phyloP scores from a whole-genome alignment of 108 stramenopile genomes.

The Pseudonitzschia delicatissima region DNA sequence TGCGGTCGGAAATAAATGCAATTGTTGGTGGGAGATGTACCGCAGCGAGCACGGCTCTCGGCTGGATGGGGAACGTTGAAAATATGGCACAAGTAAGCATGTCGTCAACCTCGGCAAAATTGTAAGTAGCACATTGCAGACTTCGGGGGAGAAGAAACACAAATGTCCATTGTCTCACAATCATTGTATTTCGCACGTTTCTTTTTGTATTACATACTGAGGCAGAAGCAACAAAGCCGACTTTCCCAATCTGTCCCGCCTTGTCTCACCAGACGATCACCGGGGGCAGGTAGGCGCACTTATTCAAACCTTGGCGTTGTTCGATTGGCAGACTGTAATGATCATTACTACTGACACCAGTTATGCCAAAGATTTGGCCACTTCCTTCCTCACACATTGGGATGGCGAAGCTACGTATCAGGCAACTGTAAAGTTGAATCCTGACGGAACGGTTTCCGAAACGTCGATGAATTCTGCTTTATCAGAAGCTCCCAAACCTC shows the following conservation, averaged over 20 bases:
- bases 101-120: slow-evolving; percentile 1
- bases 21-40: slow-evolving; percentile 19
- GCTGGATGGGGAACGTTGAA: slow-evolving; percentile 1
- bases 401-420: slow-evolving; percentile 8
- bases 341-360: slow-evolving; percentile 16
- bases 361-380: slow-evolving; percentile 12
- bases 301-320: background rate
- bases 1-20: slow-evolving; percentile 9
- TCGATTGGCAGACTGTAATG: slow-evolving; percentile 17
- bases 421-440: background rate
- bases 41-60: slow-evolving; percentile 11
- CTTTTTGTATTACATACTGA: background rate
- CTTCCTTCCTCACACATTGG: background rate
- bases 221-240: slow-evolving; percentile 9
- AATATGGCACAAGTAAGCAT: slow-evolving; percentile 5
- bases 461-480: slow-evolving; percentile 5
- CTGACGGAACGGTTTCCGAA: slow-evolving; percentile 12
- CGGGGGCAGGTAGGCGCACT: slow-evolving; percentile 10
- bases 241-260: slow-evolving; percentile 14
- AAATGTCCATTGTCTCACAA: background rate
- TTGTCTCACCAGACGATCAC: slow-evolving; percentile 1
- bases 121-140: background rate
- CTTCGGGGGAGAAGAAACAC: background rate
- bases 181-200: no score
- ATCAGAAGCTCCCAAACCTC: background rate